Conservation (phyloP, 1,139 yeast species). For the Taphrina flavorubra region DNA sequence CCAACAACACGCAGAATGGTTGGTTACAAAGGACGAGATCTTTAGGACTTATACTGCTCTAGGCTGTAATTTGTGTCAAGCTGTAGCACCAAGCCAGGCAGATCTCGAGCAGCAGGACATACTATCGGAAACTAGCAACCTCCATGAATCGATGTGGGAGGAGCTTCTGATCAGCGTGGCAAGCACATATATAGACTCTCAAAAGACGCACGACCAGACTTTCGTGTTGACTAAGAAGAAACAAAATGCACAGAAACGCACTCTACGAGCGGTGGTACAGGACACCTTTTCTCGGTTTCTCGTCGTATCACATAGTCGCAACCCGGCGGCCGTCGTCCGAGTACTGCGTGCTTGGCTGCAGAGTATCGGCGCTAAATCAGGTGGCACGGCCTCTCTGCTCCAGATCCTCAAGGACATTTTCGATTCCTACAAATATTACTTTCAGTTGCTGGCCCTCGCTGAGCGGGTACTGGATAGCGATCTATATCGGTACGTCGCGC, state of each 20-base stretch:
- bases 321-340: slow-evolving; percentile 55
- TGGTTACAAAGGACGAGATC: background rate
- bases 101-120: background rate
- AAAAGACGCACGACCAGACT: background rate
- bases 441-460: slow-evolving; percentile 62
- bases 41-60: slow-evolving; percentile 1
- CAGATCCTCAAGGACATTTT: slow-evolving; percentile 67
- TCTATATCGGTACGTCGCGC: slow-evolving; percentile 4
- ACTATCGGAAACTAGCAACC: background rate
- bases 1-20: background rate
- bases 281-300: slow-evolving; percentile 48
- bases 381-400: slow-evolving; percentile 65
- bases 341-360: slow-evolving; percentile 60
- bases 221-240: background rate
- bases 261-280: slow-evolving; percentile 48
- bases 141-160: slow-evolving; percentile 5
- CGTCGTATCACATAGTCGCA: slow-evolving; percentile 44
- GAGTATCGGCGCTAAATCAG: slow-evolving; percentile 47
- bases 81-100: background rate
- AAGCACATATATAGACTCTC: background rate
- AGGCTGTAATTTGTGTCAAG: slow-evolving; percentile 16
- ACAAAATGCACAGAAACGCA: background rate
- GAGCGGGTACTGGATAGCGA: slow-evolving; percentile 55
- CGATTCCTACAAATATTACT: slow-evolving; percentile 68
- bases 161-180: slow-evolving; percentile 1